phyloP scores from a whole-genome alignment of 2,329 filamentous ascomycete species.

The Curvularia sp. region DNA sequence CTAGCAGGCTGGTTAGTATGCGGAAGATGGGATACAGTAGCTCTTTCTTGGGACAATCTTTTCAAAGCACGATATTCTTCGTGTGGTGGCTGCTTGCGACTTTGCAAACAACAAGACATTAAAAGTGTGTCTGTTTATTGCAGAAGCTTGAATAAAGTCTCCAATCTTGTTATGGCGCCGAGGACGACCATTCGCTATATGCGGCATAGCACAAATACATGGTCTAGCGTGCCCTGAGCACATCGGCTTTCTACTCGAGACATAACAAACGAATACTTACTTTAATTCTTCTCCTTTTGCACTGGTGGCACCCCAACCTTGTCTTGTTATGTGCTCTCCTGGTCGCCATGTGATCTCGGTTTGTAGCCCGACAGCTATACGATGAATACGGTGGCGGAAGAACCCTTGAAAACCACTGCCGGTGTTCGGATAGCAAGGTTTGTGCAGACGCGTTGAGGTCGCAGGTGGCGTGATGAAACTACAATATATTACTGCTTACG shows the following conservation, averaged over 20 bases:
- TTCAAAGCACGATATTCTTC: slow-evolving; percentile 7
- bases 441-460: slow-evolving; percentile 13
- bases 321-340: slow-evolving; percentile 47
- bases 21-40: not conserved
- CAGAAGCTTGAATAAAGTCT: not conserved
- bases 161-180: not conserved
- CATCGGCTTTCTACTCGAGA: not conserved
- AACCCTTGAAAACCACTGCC: not conserved
- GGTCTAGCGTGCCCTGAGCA: not conserved
- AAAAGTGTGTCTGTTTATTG: not conserved
- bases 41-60: slow-evolving; percentile 33
- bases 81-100: not conserved
- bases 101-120: not conserved
- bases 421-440: not conserved
- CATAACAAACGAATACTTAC: slow-evolving; percentile 22
- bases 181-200: not conserved
- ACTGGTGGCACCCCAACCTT: slow-evolving; percentile 44
- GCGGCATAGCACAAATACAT: not conserved
- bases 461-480: not conserved
- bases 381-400: slow-evolving; percentile 6
- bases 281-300: slow-evolving; percentile 48
- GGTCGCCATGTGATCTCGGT: slow-evolving; percentile 33
- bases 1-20: slow-evolving; percentile 30
- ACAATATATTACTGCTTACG: not conserved
- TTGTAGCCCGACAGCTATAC: slow-evolving; percentile 8